phyloP scores from a whole-genome alignment of 2,329 filamentous ascomycete species.

The Fusarium heterosporum region DNA sequence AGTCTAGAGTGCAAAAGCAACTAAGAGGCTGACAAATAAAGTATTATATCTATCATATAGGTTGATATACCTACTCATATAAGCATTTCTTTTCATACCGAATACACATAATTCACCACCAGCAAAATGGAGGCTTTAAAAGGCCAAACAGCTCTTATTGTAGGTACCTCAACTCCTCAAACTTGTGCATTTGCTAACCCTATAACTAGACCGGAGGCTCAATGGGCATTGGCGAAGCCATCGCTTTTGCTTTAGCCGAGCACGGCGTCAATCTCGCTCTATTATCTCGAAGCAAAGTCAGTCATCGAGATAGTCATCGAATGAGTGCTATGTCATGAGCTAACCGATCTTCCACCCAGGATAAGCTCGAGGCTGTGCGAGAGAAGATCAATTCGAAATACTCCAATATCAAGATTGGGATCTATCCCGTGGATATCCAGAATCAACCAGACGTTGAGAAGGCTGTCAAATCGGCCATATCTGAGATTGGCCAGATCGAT shows the following conservation, averaged over 20 bases:
- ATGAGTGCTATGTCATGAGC: not conserved
- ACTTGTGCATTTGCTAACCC: fast-evolving
- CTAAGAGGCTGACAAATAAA: not conserved
- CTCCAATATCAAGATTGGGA: not conserved
- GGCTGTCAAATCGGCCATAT: not conserved
- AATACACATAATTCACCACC: fast-evolving
- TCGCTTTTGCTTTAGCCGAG: not conserved
- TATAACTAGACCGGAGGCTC: conserved; percentile 5
- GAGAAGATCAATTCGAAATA: not conserved
- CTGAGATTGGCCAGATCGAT: conserved; percentile 23
- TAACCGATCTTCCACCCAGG: not conserved
- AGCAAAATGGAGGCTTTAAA: not conserved
- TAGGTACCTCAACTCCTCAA: fast-evolving
- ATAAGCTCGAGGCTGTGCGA: not conserved
- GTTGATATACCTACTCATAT: no score
- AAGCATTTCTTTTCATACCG: fast-evolving
- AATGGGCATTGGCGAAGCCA: conserved; percentile 22
- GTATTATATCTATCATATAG: no score
- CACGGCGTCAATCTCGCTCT: conserved; percentile 2
- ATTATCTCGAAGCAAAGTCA: not conserved
- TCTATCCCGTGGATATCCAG: not conserved
- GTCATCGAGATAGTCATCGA: not conserved
- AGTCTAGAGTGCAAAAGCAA: fast-evolving
- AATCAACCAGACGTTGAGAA: not conserved
- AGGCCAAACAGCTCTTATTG: not conserved